Conservation (phyloP, 441 rosid genomes). For the Brassica balearica region DNA sequence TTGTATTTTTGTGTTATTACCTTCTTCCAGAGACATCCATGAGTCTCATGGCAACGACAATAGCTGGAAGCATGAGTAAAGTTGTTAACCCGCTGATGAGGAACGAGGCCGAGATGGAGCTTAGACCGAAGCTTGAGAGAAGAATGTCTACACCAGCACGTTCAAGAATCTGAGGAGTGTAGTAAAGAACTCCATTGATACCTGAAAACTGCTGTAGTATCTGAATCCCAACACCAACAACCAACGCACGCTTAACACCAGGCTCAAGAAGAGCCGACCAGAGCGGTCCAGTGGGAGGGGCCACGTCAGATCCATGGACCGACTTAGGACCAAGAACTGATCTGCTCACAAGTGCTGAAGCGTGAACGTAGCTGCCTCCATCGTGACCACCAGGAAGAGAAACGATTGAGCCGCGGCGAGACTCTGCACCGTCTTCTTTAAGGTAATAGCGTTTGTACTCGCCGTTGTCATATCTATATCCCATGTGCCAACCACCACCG, state of each 20-base stretch:
- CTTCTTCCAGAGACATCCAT: slow-evolving; percentile 82
- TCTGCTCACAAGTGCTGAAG: slow-evolving; percentile 73
- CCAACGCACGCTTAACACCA: slow-evolving; percentile 68
- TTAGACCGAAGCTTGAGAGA: slow-evolving; percentile 58
- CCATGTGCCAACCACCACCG: slow-evolving; percentile 86
- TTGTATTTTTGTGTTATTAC: slow-evolving; percentile 34
- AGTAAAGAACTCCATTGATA: slow-evolving; percentile 77
- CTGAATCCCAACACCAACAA: slow-evolving; percentile 75
- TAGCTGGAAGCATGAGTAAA: slow-evolving; percentile 78
- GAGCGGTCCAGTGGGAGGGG: slow-evolving; percentile 54
- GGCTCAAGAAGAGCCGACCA: slow-evolving; percentile 78
- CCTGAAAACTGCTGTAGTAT: slow-evolving; percentile 83
- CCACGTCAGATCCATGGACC: slow-evolving; percentile 68
- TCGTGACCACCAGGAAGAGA: slow-evolving; percentile 59
- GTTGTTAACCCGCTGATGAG: slow-evolving; percentile 77
- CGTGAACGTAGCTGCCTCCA: slow-evolving; percentile 64
- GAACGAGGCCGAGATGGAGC: slow-evolving; percentile 72
- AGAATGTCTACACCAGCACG: slow-evolving; percentile 76
- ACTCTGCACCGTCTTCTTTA: slow-evolving; percentile 65
- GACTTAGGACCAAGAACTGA: slow-evolving; percentile 71
- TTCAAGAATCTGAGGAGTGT: slow-evolving; percentile 84
- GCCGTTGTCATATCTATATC: slow-evolving; percentile 67
- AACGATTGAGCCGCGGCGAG: slow-evolving; percentile 65
- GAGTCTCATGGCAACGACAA: slow-evolving; percentile 73
- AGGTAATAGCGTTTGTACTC: slow-evolving; percentile 70